Evolutionary conservation across 345 rosid genomes (phyloP), one percentile per base, ranked within the genome.

Genomic region (Rhodomyrtus tomentosa): DNA sequence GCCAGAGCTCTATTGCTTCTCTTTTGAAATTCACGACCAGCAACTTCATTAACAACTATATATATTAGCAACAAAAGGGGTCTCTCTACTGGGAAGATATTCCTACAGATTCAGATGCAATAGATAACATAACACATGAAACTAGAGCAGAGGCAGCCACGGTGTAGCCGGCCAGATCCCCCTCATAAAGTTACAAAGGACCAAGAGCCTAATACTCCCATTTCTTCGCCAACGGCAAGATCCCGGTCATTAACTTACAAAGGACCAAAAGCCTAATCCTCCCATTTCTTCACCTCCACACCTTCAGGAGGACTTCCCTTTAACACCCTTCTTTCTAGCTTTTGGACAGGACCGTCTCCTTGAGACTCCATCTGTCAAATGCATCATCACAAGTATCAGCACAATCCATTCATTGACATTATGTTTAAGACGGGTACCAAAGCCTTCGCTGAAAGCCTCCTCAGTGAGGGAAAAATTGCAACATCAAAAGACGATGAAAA

Each of bases 231-330:
- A n/a, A 25, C 18, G 29, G 4, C 82, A 25, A n/a, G 82, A 21
- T 7, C 45, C 50, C 20, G 14, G 12, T 27, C 25, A 54, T 36
- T 53, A 82, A 32, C 42, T 83, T 50, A 49, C 14, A n/a, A 83
- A 48, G 36, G 29, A 55, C 79, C 50, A 58, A 16, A 42, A n/a
- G 79, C 53, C 87, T 84, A 93, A 81, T 68, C 62, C 85, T 94
- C 98, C 98, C 99, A 95, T 86, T 92, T 93, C 92, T 87, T 95
- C 91, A 95, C 85, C 88, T 96, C 96, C 99, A n/a, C 94, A 56
- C 98, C 99, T 14, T n/a, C 98, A 0, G 96, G 97, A 52, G 99
- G 92, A 82, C 98, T 95, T 85, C 99, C 98, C 84, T 89, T 93
- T 96, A 90, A 15, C 36, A 98, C 99, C 25, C 98, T 88, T 95